phyloP scores from a whole-genome alignment of 345 rosid genomes.

The Barbarea vulgaris region DNA sequence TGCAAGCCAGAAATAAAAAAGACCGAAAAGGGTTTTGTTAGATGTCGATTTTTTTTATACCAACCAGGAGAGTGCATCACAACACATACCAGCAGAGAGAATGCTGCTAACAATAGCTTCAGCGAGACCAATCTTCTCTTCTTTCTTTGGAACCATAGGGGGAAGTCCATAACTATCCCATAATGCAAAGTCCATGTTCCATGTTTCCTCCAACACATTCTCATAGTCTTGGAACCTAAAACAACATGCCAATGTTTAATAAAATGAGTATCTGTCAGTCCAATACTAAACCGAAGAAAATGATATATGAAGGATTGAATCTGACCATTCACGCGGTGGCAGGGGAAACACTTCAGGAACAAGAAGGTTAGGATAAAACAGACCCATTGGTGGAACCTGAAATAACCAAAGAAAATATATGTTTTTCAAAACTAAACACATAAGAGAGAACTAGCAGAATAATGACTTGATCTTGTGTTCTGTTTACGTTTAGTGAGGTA shows the following conservation, averaged over 20 bases:
- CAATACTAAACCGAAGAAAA: constrained; percentile 20
- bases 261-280: constrained; percentile 2
- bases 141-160: constrained; percentile 73
- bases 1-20: constrained; percentile 31
- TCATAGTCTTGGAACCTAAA: constrained; percentile 84
- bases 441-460: not conserved
- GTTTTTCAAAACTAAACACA: not conserved
- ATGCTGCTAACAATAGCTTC: constrained; percentile 88
- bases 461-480: not conserved
- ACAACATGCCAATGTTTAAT: constrained; percentile 7
- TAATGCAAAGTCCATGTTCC: constrained; percentile 83
- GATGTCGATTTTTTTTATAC: not conserved
- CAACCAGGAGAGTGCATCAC: not conserved
- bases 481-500: constrained; percentile 72
- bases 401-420: constrained; percentile 18
- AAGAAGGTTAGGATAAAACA: constrained; percentile 84
- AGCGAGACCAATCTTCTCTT: constrained; percentile 95
- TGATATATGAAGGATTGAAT: constrained; percentile 44
- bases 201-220: constrained; percentile 91
- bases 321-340: constrained; percentile 86
- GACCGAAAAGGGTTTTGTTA: constrained; percentile 19
- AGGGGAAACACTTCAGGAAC: constrained; percentile 86
- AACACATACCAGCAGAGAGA: constrained; percentile 78
- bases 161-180: constrained; percentile 79
- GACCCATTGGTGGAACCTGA: constrained; percentile 96